Conservation (phyloP, 2,329 filamentous ascomycete species). For the Phyllosticta citribraziliensis region DNA sequence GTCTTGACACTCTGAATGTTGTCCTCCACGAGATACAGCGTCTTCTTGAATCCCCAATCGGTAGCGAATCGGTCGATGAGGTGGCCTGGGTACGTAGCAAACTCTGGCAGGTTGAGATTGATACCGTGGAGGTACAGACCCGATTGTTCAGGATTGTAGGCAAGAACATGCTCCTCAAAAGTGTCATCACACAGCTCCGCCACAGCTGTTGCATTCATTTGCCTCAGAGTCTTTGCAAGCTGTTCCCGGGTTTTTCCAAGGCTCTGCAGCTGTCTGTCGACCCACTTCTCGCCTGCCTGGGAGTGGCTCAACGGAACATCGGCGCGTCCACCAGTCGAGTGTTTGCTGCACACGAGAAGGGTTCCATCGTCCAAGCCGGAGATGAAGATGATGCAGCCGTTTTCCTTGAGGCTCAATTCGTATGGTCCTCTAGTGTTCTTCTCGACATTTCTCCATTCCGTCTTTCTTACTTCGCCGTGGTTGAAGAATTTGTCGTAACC, state of each 20-base stretch:
- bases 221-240: constrained; percentile 63
- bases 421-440: constrained; percentile 74
- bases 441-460: constrained; percentile 73
- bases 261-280: constrained; percentile 66
- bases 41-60: constrained; percentile 88
- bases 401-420: constrained; percentile 94
- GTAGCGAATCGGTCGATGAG: constrained; percentile 86
- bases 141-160: constrained; percentile 71
- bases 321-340: constrained; percentile 75
- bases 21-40: constrained; percentile 67
- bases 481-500: constrained; percentile 99
- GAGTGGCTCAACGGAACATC: constrained; percentile 74
- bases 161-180: constrained; percentile 94
- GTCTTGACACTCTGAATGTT: constrained; percentile 62
- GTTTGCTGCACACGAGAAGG: constrained; percentile 95
- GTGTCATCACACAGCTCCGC: constrained; percentile 92
- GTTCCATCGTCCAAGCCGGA: constrained; percentile 82
- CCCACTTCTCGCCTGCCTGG: constrained; percentile 67
- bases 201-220: constrained; percentile 84
- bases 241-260: constrained; percentile 72
- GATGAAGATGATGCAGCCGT: constrained; percentile 99
- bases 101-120: constrained; percentile 89
- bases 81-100: constrained; percentile 72
- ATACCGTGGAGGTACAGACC: constrained; percentile 93
- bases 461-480: constrained; percentile 68